These are phyloP conservation scores for Orbilia brochopaga DNA, from an alignment of 2,329 filamentous ascomycete genomes.

Conservation along the genomic window DNA sequence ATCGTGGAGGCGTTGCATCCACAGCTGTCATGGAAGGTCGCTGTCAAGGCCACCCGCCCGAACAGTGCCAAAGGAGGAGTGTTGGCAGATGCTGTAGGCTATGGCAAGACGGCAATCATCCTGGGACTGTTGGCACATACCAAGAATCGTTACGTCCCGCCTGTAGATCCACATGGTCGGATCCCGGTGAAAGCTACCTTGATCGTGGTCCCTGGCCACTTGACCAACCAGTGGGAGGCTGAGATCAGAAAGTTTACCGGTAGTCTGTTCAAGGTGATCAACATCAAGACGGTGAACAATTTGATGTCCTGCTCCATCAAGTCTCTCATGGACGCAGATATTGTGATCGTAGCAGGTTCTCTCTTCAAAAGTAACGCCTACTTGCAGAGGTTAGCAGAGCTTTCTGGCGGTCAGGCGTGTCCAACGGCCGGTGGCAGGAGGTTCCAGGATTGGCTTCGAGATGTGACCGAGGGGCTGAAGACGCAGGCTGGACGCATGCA, in stretches of 20 bases:
- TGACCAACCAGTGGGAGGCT: constrained; percentile 66
- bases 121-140: constrained; percentile 65
- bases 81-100: constrained; percentile 69
- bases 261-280: constrained; percentile 59
- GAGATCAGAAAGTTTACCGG: constrained; percentile 65
- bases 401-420: constrained; percentile 60
- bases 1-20: constrained; percentile 64
- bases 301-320: constrained; percentile 60
- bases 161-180: constrained; percentile 41
- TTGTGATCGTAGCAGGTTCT: constrained; percentile 65
- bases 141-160: constrained; percentile 55
- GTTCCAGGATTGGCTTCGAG: constrained; percentile 64
- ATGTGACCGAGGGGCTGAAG: constrained; percentile 59
- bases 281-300: constrained; percentile 58
- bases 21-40: constrained; percentile 65
- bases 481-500: constrained; percentile 58
- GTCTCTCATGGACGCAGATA: constrained; percentile 62
- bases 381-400: constrained; percentile 61
- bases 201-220: constrained; percentile 65
- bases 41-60: constrained; percentile 62
- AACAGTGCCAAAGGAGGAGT: constrained; percentile 65
- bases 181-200: constrained; percentile 65
- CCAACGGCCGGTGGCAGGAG: constrained; percentile 60
- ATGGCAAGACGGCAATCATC: constrained; percentile 70
- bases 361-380: constrained; percentile 63